These are phyloP conservation scores for Leccinum obscurum DNA, from an alignment of 768 basidiomycete genomes.

Conservation along the genomic window DNA sequence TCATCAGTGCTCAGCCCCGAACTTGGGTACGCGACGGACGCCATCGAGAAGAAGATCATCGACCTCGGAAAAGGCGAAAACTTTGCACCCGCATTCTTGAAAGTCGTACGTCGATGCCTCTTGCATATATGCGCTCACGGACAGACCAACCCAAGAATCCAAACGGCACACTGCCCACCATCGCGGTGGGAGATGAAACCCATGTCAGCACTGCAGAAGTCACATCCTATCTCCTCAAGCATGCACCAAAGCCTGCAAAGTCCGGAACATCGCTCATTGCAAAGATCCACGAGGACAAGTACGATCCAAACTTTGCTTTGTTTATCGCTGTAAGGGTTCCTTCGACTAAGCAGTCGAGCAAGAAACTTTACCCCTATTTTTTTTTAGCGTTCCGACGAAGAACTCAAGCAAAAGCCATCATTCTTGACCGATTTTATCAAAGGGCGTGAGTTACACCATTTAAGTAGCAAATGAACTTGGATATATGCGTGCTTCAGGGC, in stretches of 20 bases:
- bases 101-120: constrained; percentile 31
- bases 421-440: constrained; percentile 37
- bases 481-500: constrained; percentile 33
- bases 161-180: constrained; percentile 44
- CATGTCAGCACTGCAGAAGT: constrained; percentile 45
- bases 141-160: constrained; percentile 38
- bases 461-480: background rate
- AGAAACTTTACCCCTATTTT: background rate
- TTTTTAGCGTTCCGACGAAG: constrained; percentile 45
- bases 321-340: constrained; percentile 36
- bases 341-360: background rate
- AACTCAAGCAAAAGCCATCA: constrained; percentile 40
- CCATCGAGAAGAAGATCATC: constrained; percentile 37
- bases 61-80: constrained; percentile 50
- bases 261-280: constrained; percentile 38
- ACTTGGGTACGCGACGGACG: constrained; percentile 40
- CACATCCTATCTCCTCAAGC: constrained; percentile 39
- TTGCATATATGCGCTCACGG: background rate
- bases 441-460: constrained; percentile 38
- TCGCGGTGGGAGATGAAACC: constrained; percentile 35
- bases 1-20: constrained; percentile 35
- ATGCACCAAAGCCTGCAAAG: constrained; percentile 39
- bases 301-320: constrained; percentile 55
- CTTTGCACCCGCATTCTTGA: constrained; percentile 46
- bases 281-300: constrained; percentile 43